Evolutionary conservation across 1,284 basidiomycete genomes (phyloP).

Genomic region (Pisolithus thermaeus): DNA sequence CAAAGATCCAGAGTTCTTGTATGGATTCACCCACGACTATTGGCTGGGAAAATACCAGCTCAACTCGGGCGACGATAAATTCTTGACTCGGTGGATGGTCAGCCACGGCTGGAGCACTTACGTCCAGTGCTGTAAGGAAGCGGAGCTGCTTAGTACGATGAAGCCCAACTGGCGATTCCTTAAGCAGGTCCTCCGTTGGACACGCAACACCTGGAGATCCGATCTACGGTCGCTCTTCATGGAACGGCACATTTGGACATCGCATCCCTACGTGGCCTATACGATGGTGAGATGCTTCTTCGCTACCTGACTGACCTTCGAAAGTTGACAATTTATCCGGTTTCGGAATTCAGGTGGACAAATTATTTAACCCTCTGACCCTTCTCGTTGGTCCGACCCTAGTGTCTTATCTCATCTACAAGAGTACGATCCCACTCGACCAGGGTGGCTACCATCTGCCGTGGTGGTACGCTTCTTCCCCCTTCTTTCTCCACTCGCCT

Average conservation of each 20-base stretch:
- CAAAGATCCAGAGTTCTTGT: constrained; percentile 87
- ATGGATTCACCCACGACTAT: constrained; percentile 90
- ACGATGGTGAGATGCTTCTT: constrained; percentile 60
- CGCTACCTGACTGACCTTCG: no score
- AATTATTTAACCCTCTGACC: constrained; percentile 87
- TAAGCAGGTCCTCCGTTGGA: constrained; percentile 90
- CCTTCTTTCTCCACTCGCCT: constrained; percentile 8
- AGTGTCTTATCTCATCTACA: constrained; percentile 71
- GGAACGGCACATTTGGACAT: constrained; percentile 82
- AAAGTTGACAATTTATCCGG: constrained; percentile 5
- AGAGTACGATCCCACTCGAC: constrained; percentile 64
- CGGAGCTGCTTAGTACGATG: constrained; percentile 88
- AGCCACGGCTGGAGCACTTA: constrained; percentile 91
- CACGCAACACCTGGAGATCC: constrained; percentile 88
- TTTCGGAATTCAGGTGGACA: constrained; percentile 60
- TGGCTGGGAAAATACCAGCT: constrained; percentile 91
- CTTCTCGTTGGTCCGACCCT: constrained; percentile 78
- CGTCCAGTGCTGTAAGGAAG: constrained; percentile 87
- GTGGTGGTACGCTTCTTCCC: constrained; percentile 63
- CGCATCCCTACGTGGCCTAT: constrained; percentile 87
- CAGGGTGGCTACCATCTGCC: constrained; percentile 84
- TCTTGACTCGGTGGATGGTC: constrained; percentile 95
- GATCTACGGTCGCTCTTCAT: constrained; percentile 85
- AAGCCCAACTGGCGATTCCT: constrained; percentile 94
- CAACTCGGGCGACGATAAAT: constrained; percentile 92